Conservation (phyloP, 129 eudicot genomes). For the Kitagawia praeruptora region DNA sequence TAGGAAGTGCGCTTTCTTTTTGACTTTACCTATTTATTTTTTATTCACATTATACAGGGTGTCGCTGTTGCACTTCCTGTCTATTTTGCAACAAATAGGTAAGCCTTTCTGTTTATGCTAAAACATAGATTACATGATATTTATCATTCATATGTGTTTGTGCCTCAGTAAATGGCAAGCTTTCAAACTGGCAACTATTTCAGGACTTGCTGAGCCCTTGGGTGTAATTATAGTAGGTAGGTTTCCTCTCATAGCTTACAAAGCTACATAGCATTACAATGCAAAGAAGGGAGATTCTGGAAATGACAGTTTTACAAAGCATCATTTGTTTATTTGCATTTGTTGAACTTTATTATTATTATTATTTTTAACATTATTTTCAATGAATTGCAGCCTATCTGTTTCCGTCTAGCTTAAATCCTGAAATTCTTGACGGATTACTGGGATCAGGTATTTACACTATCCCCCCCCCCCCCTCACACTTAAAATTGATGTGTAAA, state of each 20-base stretch:
- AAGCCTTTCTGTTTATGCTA: conserved; percentile 7
- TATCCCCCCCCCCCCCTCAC: neutral
- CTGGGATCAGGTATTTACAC: conserved; percentile 61
- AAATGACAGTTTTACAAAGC: neutral
- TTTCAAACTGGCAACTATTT: conserved; percentile 89
- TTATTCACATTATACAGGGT: conserved; percentile 45
- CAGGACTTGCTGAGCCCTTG: conserved; percentile 94
- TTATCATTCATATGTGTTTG: neutral
- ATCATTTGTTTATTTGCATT: neutral
- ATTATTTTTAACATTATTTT: neutral
- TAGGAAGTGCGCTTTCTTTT: too few relatives aligned
- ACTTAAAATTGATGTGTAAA: neutral
- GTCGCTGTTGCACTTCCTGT: conserved; percentile 99
- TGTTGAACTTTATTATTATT: neutral
- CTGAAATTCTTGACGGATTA: conserved; percentile 94
- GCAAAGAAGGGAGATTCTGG: neutral
- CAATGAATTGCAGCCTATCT: conserved; percentile 67
- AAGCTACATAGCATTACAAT: neutral
- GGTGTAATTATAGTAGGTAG: conserved; percentile 94
- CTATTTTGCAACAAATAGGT: conserved; percentile 97
- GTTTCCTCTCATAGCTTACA: conserved; percentile 17
- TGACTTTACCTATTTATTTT: neutral
- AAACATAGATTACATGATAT: neutral
- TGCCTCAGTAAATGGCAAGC: conserved; percentile 93
- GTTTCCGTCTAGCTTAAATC: conserved; percentile 80